Conservation (phyloP, 2,329 filamentous ascomycete species). For the Venturia asperata region DNA sequence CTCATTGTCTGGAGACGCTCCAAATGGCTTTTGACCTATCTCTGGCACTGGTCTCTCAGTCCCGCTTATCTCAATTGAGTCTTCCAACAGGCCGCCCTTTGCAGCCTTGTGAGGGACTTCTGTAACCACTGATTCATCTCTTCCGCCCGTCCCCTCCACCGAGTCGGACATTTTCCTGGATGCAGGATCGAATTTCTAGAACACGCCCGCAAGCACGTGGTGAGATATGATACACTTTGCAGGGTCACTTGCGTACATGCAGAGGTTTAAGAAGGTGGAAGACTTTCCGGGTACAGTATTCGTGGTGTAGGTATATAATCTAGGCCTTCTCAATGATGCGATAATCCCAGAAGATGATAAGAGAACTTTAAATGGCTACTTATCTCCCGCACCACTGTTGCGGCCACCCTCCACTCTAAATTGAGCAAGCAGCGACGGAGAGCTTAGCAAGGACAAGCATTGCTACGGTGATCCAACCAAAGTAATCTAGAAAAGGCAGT, state of each 20-base stretch:
- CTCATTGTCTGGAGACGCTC: conserved; percentile 12
- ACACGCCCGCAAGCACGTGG: neutral
- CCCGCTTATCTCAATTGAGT: neutral
- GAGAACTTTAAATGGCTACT: neutral
- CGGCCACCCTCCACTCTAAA: neutral
- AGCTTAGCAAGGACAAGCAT: neutral
- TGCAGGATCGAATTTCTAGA: neutral
- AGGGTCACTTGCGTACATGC: neutral
- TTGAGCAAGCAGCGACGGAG: neutral
- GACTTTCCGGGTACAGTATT: neutral
- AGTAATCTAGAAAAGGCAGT: neutral
- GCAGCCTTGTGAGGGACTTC: neutral
- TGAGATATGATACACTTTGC: too few species aligned
- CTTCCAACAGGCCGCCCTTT: neutral
- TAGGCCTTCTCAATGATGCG: neutral
- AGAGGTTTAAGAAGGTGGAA: neutral
- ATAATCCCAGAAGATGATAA: neutral
- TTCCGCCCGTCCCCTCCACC: neutral
- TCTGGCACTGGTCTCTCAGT: neutral
- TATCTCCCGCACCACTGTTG: neutral
- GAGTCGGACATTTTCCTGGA: neutral
- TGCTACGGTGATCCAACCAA: neutral
- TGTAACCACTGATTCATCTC: neutral
- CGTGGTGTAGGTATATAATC: neutral
- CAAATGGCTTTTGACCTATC: conserved; percentile 7